Conservation (phyloP, 192 early-diverging fungal genomes). For the Coemansia brasiliensis region DNA sequence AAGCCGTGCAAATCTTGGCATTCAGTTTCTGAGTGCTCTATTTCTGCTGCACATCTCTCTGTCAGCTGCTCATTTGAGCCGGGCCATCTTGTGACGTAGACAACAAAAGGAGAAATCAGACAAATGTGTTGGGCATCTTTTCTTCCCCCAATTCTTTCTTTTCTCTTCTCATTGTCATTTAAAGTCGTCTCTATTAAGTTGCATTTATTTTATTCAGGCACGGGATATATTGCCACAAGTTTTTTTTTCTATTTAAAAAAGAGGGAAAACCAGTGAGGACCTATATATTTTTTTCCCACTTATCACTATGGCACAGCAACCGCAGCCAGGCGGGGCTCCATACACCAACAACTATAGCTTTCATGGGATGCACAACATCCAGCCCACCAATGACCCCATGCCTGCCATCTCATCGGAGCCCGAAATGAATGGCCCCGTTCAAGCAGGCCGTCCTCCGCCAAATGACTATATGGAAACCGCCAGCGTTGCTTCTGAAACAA, state of each 20-base stretch:
- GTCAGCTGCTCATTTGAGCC: slow-evolving; percentile 1
- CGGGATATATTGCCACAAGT: no score
- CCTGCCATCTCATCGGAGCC: slow-evolving; percentile 13
- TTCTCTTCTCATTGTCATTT: no score
- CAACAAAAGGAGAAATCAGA: no score
- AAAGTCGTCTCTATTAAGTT: slow-evolving; percentile 1
- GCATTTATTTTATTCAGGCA: not conserved
- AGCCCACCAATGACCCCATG: slow-evolving; percentile 14
- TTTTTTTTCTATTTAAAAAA: not conserved
- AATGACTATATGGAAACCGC: slow-evolving; percentile 15
- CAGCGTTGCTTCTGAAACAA: slow-evolving; percentile 10
- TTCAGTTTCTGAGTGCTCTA: not conserved
- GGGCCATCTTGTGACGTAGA: no score
- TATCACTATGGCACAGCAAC: slow-evolving; percentile 15
- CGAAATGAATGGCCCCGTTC: slow-evolving; percentile 3
- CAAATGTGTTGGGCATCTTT: no score
- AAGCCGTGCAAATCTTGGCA: not conserved
- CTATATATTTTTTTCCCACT: slow-evolving; percentile 1
- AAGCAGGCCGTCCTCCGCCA: slow-evolving; percentile 3
- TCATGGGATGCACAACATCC: slow-evolving; percentile 41
- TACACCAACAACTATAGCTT: slow-evolving; percentile 36
- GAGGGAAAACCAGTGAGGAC: not conserved
- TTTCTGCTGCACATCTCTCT: not conserved
- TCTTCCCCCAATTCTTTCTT: no score
- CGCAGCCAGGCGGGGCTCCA: not conserved